phyloP scores from a whole-genome alignment of 179 eudicot species.

The Sideroxylon spinosum region DNA sequence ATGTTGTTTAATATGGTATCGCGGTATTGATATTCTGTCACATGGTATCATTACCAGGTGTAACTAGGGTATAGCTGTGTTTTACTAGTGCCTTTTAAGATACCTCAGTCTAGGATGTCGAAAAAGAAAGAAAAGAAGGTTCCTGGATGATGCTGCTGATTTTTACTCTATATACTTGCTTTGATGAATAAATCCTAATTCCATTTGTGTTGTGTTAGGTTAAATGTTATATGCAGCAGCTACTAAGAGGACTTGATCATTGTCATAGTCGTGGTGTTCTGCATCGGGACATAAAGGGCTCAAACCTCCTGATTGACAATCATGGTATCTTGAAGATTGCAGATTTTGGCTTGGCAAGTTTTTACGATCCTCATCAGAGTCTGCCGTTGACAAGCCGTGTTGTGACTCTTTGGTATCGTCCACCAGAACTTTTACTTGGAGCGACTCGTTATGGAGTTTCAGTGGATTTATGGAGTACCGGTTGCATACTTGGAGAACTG shows the following conservation, averaged over 20 bases:
- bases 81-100: conserved; percentile 2
- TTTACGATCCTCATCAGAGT: conserved; percentile 41
- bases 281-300: conserved; percentile 94
- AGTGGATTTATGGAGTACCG: conserved; percentile 79
- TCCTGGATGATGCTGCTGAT: neutral
- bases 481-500: conserved; percentile 87
- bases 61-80: neutral
- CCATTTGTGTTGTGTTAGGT: conserved; percentile 31
- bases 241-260: conserved; percentile 74
- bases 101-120: neutral
- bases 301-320: conserved; percentile 75
- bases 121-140: neutral
- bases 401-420: conserved; percentile 92
- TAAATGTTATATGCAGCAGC: conserved; percentile 86
- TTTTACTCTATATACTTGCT: neutral
- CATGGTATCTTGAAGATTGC: conserved; percentile 79
- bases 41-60: neutral
- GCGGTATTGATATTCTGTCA: neutral
- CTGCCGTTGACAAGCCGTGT: conserved; percentile 78
- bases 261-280: conserved; percentile 74
- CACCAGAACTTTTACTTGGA: conserved; percentile 87
- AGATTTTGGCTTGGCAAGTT: conserved; percentile 79
- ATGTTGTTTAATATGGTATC: neutral
- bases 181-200: too few relatives aligned
- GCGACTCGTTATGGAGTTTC: conserved; percentile 63